phyloP scores from a whole-genome alignment of 306 rosid genomes.

The Rosa lucieae region DNA sequence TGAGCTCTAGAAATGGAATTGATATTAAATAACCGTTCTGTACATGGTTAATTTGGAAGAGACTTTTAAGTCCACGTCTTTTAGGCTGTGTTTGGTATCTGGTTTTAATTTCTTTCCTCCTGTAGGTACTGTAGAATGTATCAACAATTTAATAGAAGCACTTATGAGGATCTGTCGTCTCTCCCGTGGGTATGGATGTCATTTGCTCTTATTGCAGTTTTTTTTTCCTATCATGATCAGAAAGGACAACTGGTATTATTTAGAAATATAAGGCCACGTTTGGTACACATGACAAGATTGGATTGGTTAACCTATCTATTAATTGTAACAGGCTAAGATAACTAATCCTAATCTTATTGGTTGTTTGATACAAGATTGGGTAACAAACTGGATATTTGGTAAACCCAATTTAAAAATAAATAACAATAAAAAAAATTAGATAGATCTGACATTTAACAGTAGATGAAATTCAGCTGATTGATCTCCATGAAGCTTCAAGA shows the following conservation, averaged over 20 bases:
- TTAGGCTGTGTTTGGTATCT: neutral
- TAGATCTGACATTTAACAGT: too few relatives aligned
- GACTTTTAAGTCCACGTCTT: slow-evolving; percentile 9
- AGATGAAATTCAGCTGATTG: too few relatives aligned
- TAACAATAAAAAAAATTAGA: too few relatives aligned
- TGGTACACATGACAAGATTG: too few relatives aligned
- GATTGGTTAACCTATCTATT: too few relatives aligned
- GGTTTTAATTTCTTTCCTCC: neutral
- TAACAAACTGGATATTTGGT: too few relatives aligned
- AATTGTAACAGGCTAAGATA: too few relatives aligned
- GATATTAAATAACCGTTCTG: slow-evolving; percentile 6
- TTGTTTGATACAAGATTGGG: too few relatives aligned
- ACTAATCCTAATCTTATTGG: too few relatives aligned
- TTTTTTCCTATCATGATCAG: neutral
- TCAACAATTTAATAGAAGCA: neutral
- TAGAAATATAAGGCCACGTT: neutral
- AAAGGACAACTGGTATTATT: neutral
- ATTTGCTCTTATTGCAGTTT: neutral
- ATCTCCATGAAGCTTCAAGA: too few relatives aligned
- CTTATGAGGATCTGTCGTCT: slow-evolving; percentile 8
- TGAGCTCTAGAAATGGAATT: slow-evolving; percentile 25
- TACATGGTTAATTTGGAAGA: slow-evolving; percentile 13
- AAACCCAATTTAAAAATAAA: too few relatives aligned
- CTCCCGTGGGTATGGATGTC: neutral
- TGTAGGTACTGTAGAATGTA: neutral